phyloP scores from a whole-genome alignment of 2,329 filamentous ascomycete species.

The Emmonsiellopsis sp. region DNA sequence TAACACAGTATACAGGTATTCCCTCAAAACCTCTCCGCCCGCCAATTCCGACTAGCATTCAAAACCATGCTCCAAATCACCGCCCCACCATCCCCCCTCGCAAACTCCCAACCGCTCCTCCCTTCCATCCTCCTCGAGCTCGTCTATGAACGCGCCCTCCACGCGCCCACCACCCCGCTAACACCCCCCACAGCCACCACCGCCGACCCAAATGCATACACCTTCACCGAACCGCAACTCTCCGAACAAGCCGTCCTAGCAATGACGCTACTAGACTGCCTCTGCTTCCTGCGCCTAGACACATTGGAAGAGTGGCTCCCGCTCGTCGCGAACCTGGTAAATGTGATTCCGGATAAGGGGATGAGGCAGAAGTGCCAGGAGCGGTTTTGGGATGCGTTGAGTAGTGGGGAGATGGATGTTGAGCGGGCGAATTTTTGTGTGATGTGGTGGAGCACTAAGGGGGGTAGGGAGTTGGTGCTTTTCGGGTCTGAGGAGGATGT shows the following conservation, averaged over 20 bases:
- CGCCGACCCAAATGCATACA: conserved; percentile 22
- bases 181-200: conserved; percentile 24
- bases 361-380: conserved; percentile 58
- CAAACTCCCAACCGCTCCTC: conserved; percentile 64
- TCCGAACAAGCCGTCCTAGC: conserved; percentile 72
- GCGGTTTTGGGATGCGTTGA: conserved; percentile 70
- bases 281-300: conserved; percentile 61
- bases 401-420: conserved; percentile 78
- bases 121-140: conserved; percentile 74
- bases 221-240: conserved; percentile 23
- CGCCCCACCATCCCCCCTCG: conserved; percentile 67
- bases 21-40: conserved; percentile 64
- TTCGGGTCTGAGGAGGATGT: conserved; percentile 31
- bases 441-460: conserved; percentile 70
- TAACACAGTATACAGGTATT: conserved; percentile 46
- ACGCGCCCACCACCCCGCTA: conserved; percentile 42
- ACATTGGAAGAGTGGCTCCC: conserved; percentile 75
- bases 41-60: conserved; percentile 84
- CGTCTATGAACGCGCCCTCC: conserved; percentile 54
- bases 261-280: conserved; percentile 67
- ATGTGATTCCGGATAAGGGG: conserved; percentile 49
- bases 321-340: conserved; percentile 58
- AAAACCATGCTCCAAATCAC: conserved; percentile 74
- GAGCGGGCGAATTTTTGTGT: conserved; percentile 70
- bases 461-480: conserved; percentile 48